These are phyloP conservation scores for Umbilicus rupestris DNA, from an alignment of 164 flowering plant genomes.

Conservation along the genomic window DNA sequence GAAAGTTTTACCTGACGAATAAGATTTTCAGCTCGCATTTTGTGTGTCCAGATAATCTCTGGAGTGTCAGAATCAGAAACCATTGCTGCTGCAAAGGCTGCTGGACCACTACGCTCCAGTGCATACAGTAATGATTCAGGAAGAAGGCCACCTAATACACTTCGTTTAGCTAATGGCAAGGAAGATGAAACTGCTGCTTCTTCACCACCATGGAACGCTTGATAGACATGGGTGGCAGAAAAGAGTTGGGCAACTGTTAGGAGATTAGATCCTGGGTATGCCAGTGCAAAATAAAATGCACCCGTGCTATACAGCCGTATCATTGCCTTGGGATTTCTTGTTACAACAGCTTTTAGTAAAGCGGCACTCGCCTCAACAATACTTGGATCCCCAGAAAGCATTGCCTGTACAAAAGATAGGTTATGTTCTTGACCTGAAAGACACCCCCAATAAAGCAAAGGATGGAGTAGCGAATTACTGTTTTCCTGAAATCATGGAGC, in stretches of 20 bases:
- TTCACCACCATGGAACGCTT: constrained; percentile 99
- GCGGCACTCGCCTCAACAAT: constrained; percentile 90
- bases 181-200: constrained; percentile 98
- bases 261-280: constrained; percentile 98
- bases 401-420: constrained; percentile 40
- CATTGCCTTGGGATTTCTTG: constrained; percentile 98
- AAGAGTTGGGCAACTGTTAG: constrained; percentile 84
- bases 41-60: constrained; percentile 98
- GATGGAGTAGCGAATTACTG: not conserved
- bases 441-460: not conserved
- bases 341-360: constrained; percentile 81
- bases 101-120: constrained; percentile 92
- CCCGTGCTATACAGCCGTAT: constrained; percentile 92
- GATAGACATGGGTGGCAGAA: constrained; percentile 84
- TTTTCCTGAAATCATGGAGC: not conserved
- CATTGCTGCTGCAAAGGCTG: constrained; percentile 98
- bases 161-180: constrained; percentile 90
- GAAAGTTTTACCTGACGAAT: constrained; percentile 64
- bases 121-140: constrained; percentile 96
- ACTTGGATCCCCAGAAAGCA: constrained; percentile 95
- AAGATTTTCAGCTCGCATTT: constrained; percentile 96
- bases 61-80: constrained; percentile 99
- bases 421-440: not conserved
- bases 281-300: constrained; percentile 88
- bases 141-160: constrained; percentile 93